phyloP scores from a whole-genome alignment of 331 rosid genomes.

The Acacia pycnantha region DNA sequence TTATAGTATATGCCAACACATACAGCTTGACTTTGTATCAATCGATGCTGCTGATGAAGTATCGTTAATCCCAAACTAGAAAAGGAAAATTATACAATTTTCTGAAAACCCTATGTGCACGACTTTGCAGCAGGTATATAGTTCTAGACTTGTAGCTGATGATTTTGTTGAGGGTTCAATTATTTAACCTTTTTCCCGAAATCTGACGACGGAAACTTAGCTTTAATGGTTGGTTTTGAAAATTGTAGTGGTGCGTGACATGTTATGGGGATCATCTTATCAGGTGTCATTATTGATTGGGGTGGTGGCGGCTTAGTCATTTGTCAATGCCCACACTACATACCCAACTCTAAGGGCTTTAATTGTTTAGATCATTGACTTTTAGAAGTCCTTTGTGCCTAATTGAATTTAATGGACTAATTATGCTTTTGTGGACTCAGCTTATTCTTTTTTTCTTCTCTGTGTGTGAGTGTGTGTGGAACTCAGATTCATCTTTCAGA shows the following conservation, averaged over 20 bases:
- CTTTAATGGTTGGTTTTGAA: constrained; percentile 22
- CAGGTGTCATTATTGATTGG: constrained; percentile 5
- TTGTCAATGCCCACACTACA: constrained; percentile 38
- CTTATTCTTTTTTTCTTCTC: not conserved
- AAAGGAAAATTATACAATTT: not conserved
- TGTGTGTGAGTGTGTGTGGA: not conserved
- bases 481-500: constrained; percentile 1
- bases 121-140: not conserved
- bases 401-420: constrained; percentile 29
- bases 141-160: not conserved
- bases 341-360: constrained; percentile 4
- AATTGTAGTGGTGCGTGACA: not conserved
- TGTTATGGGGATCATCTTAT: not conserved
- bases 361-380: constrained; percentile 40
- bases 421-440: constrained; percentile 28
- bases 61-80: not conserved
- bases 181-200: constrained; percentile 10
- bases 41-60: not conserved
- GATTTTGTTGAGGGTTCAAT: constrained; percentile 5
- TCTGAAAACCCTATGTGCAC: constrained; percentile 1
- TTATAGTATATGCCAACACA: not conserved
- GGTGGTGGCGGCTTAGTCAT: constrained; percentile 23
- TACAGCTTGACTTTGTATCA: not conserved
- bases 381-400: constrained; percentile 31
- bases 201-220: not conserved